Base-by-base conservation (phyloP, 1,284 basidiomycete species). In the Boletus subluridellus region DNA sequence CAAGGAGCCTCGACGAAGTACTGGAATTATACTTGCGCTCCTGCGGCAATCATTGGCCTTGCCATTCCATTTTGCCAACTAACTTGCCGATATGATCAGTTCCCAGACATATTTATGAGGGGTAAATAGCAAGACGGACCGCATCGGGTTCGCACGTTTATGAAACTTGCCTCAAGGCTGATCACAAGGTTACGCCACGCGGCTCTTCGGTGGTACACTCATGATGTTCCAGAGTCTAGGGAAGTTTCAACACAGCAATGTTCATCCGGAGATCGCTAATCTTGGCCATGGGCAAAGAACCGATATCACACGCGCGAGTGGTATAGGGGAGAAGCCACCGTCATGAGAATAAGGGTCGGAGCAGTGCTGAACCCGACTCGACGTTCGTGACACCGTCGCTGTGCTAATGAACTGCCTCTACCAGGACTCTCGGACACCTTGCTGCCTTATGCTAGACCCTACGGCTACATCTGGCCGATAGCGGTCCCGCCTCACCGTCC, bases 391-490 rank as follows among this genome's bases (percentile, higher is more conserved):
- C n/a, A 24, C 12, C 10, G n/a, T 32, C 42, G n/a, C 28, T 14
- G n/a, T 51, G 35, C 32, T 45, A 17, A 15, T 39, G n/a, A 15
- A 41, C 15, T 3, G 7, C 15, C 1, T 37, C 26, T 24, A 5
- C 21, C 3, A 5, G 10, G 6, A 15, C 42, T n/a, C 35, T 32
- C 1, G 30, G 30, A 5, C 15, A 21, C 15, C 21, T 8, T n/a
- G 21, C 32, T 5, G 7, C 9, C 34, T 30, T 32, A 49, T 9
- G 14, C 24, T 8, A 2, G 12, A 10, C 21, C 8, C 48, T 30
- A 7, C 46, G 61, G 63, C 26, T n/a, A n/a, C n/a, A 24, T 35
- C 11, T 42, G 17, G 35, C 60, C 63, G 55, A 54, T 12, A 10
- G 6, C 42, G 38, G 52, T 9, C 26, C 12, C n/a, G 30, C 44